These are phyloP conservation scores for Cladorrhinum sp. DNA, from an alignment of 2,329 filamentous ascomycete genomes.

Conservation along the genomic window DNA sequence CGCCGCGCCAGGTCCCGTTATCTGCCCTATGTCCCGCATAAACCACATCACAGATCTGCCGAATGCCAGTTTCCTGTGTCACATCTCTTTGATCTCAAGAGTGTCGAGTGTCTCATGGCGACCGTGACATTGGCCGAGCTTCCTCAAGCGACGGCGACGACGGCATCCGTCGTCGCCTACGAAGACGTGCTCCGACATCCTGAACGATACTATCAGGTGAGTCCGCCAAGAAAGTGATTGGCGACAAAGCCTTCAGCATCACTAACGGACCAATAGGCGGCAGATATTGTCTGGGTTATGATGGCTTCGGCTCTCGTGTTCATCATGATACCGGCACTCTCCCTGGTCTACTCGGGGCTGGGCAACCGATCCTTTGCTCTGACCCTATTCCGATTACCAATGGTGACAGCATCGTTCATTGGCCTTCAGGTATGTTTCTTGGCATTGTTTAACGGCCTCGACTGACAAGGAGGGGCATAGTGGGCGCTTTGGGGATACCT, in stretches of 20 bases:
- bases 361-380: slow-evolving; percentile 17
- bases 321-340: slow-evolving; percentile 21
- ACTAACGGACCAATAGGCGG: slow-evolving; percentile 1
- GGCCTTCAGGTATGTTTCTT: slow-evolving; percentile 16
- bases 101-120: slow-evolving; percentile 6
- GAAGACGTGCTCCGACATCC: slow-evolving; percentile 13
- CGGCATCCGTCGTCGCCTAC: slow-evolving; percentile 6
- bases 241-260: background rate
- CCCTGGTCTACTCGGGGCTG: slow-evolving; percentile 18
- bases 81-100: background rate
- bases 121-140: slow-evolving; percentile 7
- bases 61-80: background rate
- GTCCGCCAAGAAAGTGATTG: background rate
- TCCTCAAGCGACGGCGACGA: background rate
- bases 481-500: slow-evolving; percentile 23
- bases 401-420: slow-evolving; percentile 19
- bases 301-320: slow-evolving; percentile 18
- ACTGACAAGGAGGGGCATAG: background rate
- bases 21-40: background rate
- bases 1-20: background rate
- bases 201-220: slow-evolving; percentile 17
- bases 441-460: background rate
- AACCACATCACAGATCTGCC: background rate
- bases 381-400: slow-evolving; percentile 17
- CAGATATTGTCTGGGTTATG: slow-evolving; percentile 20